Percentiles rank a stretch among this genome's conserved stretches.
These are phyloP conservation scores for Cryphonectria radicalis DNA, from an alignment of 2,329 filamentous ascomycete genomes.

Conservation along the genomic window DNA sequence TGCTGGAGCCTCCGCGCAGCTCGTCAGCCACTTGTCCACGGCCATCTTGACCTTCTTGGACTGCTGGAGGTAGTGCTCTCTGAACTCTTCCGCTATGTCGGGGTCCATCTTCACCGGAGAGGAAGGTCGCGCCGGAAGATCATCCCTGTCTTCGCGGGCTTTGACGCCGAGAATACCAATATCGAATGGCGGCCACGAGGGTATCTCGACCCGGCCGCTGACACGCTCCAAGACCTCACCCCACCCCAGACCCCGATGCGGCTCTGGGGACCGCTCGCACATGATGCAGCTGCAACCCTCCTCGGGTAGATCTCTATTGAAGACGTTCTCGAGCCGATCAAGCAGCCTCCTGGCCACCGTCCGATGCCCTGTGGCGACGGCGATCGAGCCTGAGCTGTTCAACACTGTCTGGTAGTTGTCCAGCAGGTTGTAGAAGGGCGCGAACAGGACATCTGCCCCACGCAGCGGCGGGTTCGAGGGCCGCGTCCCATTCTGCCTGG, in stretches of 20 bases:
- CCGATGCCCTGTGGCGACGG: conserved; percentile 92
- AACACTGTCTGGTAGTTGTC: conserved; percentile 87
- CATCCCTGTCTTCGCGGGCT: conserved; percentile 66
- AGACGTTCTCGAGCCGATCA: conserved; percentile 91
- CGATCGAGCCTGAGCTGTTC: conserved; percentile 82
- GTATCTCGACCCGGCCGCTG: conserved; percentile 83
- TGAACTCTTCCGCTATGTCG: conserved; percentile 90
- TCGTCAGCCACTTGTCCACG: conserved; percentile 87
- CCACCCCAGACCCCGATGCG: conserved; percentile 82
- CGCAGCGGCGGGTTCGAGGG: conserved; percentile 67
- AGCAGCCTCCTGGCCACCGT: conserved; percentile 90
- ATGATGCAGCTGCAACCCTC: conserved; percentile 87
- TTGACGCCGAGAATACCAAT: conserved; percentile 66
- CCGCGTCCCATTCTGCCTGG: conserved; percentile 58
- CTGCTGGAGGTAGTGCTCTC: conserved; percentile 89
- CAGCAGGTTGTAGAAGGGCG: conserved; percentile 79
- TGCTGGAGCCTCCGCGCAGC: conserved; percentile 73
- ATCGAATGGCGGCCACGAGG: conserved; percentile 86
- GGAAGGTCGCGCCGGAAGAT: conserved; percentile 59
- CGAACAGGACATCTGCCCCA: conserved; percentile 76
- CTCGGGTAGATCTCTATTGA: conserved; percentile 86
- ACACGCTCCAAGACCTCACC: conserved; percentile 94
- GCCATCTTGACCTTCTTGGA: conserved; percentile 90
- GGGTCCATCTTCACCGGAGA: conserved; percentile 81
- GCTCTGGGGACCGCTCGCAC: conserved; percentile 67